Conservation (phyloP, 2,329 filamentous ascomycete species). For the Daldinia sp. region DNA sequence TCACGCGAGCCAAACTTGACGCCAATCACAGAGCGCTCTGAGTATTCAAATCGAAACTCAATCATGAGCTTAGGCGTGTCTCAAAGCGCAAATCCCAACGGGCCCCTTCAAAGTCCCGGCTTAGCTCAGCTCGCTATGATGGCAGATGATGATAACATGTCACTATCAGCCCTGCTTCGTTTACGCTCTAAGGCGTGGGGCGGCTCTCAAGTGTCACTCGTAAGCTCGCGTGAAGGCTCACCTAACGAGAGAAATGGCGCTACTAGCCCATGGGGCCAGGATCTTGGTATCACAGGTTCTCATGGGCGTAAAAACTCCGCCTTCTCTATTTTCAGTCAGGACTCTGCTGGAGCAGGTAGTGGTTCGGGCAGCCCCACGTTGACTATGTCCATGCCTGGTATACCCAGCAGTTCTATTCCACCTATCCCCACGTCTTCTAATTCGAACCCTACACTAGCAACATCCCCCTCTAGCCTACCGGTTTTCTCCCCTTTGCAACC, state of each 20-base stretch:
- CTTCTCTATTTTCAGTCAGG: constrained; percentile 62
- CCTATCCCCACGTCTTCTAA: constrained; percentile 42
- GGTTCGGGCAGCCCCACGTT: constrained; percentile 64
- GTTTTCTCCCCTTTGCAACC: constrained; percentile 45
- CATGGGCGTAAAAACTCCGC: constrained; percentile 64
- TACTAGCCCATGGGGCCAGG: constrained; percentile 58
- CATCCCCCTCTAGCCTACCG: constrained; percentile 42
- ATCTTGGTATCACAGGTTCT: constrained; percentile 39
- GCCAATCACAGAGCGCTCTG: constrained; percentile 94
- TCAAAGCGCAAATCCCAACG: constrained; percentile 60
- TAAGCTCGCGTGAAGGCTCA: constrained; percentile 63
- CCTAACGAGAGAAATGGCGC: constrained; percentile 59
- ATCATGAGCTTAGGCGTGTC: constrained; percentile 79
- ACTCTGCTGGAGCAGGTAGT: constrained; percentile 60
- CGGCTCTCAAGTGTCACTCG: constrained; percentile 80
- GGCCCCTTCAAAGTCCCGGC: constrained; percentile 74
- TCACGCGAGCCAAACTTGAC: constrained; percentile 92
- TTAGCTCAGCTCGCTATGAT: constrained; percentile 80
- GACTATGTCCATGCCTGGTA: constrained; percentile 56
- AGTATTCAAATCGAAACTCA: constrained; percentile 95
- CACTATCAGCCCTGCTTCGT: constrained; percentile 76
- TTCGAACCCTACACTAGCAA: constrained; percentile 44
- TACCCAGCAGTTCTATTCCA: constrained; percentile 42
- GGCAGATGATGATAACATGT: constrained; percentile 78
- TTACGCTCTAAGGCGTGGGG: constrained; percentile 83